Percentiles rank a stretch among this genome's conserved stretches.
Evolutionary conservation across 2,329 filamentous ascomycete species (phyloP).

Genomic region (Diaporthe nobilis): DNA sequence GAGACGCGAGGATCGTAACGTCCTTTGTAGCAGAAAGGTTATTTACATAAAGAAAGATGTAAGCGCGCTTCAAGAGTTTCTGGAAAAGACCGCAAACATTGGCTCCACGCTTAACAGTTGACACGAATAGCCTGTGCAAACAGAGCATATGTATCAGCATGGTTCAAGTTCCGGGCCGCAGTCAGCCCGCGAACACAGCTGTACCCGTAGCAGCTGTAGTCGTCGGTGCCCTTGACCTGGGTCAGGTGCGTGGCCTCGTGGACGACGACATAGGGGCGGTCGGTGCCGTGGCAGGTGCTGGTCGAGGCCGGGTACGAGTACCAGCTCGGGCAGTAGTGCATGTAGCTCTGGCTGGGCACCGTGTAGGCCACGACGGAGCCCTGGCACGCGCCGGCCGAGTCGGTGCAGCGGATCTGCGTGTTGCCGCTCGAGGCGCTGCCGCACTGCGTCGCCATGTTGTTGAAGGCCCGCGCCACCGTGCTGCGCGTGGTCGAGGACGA

Average conservation of each 20-base stretch:
- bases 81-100: not conserved
- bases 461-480: slow-evolving; percentile 66
- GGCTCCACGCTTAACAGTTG: not conserved
- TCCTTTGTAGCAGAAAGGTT: not conserved
- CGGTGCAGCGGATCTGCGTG: slow-evolving; percentile 72
- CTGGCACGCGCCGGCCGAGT: slow-evolving; percentile 67
- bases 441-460: slow-evolving; percentile 69
- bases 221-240: slow-evolving; percentile 70
- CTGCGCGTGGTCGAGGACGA: slow-evolving; percentile 59
- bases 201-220: slow-evolving; percentile 67
- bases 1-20: not conserved
- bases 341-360: slow-evolving; percentile 64
- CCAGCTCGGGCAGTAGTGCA: slow-evolving; percentile 75
- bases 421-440: slow-evolving; percentile 61
- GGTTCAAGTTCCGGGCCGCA: slow-evolving; percentile 66
- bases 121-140: slow-evolving; percentile 47
- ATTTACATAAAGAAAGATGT: not conserved
- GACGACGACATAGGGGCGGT: slow-evolving; percentile 75
- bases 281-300: slow-evolving; percentile 71
- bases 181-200: slow-evolving; percentile 65
- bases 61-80: not conserved
- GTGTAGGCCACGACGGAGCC: slow-evolving; percentile 71
- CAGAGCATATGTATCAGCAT: slow-evolving; percentile 72
- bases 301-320: slow-evolving; percentile 68
- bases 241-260: slow-evolving; percentile 76